Conservation (phyloP, 768 basidiomycete species). For the Suillus ampliporus region DNA sequence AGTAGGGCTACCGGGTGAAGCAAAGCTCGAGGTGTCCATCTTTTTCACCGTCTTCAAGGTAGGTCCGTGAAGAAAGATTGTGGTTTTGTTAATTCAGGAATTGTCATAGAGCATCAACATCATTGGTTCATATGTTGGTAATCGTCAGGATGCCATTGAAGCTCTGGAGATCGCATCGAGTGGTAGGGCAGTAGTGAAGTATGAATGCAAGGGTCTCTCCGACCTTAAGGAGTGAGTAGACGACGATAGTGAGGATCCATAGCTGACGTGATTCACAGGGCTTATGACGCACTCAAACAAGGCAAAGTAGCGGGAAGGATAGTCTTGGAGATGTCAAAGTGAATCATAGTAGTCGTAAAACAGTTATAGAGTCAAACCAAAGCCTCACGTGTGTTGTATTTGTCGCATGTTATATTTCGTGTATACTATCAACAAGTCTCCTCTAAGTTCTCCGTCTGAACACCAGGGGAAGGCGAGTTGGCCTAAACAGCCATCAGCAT, state of each 20-base stretch:
- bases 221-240: slow-evolving; percentile 58
- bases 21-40: slow-evolving; percentile 62
- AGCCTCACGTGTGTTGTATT: not conserved
- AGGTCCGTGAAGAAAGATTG: slow-evolving; percentile 31
- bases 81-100: slow-evolving; percentile 9
- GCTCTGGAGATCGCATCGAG: slow-evolving; percentile 76
- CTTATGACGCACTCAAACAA: slow-evolving; percentile 45
- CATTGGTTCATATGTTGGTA: slow-evolving; percentile 57
- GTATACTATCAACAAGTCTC: not conserved
- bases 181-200: slow-evolving; percentile 72
- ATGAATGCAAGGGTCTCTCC: slow-evolving; percentile 48
- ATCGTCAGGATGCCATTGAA: slow-evolving; percentile 84
- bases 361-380: not conserved
- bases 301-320: slow-evolving; percentile 50
- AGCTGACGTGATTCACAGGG: slow-evolving; percentile 23
- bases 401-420: not conserved
- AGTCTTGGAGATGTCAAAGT: slow-evolving; percentile 42
- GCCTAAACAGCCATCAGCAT: slow-evolving; percentile 5
- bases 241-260: not conserved
- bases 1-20: slow-evolving; percentile 74
- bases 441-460: slow-evolving; percentile 8
- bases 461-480: slow-evolving; percentile 13
- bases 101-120: slow-evolving; percentile 29
- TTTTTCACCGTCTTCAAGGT: slow-evolving; percentile 76
- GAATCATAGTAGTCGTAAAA: not conserved